These are phyloP conservation scores for Claviceps sp. DNA, from an alignment of 2,329 filamentous ascomycete genomes.

Conservation along the genomic window DNA sequence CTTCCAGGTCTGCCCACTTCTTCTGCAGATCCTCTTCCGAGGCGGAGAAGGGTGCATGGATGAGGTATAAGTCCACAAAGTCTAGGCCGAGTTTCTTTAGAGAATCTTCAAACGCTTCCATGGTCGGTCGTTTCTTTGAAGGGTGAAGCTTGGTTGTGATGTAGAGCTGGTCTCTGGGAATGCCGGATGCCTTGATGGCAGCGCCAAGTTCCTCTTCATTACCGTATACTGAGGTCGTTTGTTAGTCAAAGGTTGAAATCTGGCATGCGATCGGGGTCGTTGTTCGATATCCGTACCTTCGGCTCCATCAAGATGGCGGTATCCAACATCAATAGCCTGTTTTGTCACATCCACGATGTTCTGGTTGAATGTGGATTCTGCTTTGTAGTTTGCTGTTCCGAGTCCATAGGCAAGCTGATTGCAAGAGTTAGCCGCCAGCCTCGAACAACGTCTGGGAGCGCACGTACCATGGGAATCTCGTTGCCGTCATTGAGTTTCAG, in stretches of 20 bases:
- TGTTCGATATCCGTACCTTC: conserved; percentile 37
- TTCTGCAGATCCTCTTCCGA: conserved; percentile 39
- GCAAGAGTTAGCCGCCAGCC: background rate
- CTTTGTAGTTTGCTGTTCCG: conserved; percentile 52
- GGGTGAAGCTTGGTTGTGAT: conserved; percentile 47
- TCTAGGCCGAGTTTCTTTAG: conserved; percentile 53
- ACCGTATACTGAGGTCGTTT: conserved; percentile 37
- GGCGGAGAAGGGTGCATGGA: conserved; percentile 43
- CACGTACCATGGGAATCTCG: conserved; percentile 52
- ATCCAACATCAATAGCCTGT: conserved; percentile 55
- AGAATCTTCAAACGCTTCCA: conserved; percentile 42
- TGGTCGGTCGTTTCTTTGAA: conserved; percentile 24
- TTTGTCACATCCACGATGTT: conserved; percentile 36
- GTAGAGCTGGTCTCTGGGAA: conserved; percentile 56
- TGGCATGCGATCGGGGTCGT: background rate
- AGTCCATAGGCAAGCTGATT: conserved; percentile 55
- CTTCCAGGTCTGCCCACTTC: conserved; percentile 48
- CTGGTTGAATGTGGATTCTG: conserved; percentile 39
- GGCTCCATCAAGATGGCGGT: conserved; percentile 61
- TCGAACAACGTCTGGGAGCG: background rate
- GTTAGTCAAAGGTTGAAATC: background rate
- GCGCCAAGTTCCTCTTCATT: conserved; percentile 58
- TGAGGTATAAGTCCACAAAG: conserved; percentile 60
- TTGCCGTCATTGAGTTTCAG: conserved; percentile 64
- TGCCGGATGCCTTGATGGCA: conserved; percentile 52